Percentiles rank a stretch among this genome's conserved stretches.
phyloP scores from a whole-genome alignment of 352 stramenopile species.

The Sclerospora graminicola region DNA sequence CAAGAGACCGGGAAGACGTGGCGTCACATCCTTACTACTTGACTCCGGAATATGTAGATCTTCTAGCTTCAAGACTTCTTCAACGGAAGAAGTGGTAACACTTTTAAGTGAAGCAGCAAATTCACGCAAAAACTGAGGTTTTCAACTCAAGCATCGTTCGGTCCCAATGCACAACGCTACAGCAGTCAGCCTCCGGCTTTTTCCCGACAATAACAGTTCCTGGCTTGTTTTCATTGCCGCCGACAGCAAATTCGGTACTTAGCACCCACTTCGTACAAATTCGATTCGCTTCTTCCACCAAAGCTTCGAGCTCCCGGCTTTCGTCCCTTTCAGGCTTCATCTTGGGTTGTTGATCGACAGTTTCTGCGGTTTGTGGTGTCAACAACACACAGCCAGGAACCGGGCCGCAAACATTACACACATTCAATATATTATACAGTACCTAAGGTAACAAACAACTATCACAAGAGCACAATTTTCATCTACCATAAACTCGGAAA shows the following conservation, averaged over 20 bases:
- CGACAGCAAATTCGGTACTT: slow-evolving; percentile 34
- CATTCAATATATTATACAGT: no score
- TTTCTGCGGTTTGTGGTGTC: slow-evolving; percentile 15
- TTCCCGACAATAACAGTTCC: slow-evolving; percentile 36
- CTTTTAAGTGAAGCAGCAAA: slow-evolving; percentile 33
- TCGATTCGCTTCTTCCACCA: slow-evolving; percentile 47
- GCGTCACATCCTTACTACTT: slow-evolving; percentile 7
- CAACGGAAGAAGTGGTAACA: slow-evolving; percentile 11
- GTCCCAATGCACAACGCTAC: slow-evolving; percentile 33
- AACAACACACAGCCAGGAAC: slow-evolving; percentile 11
- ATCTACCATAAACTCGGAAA: slow-evolving; percentile 40
- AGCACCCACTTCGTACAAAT: slow-evolving; percentile 48
- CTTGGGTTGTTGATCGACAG: slow-evolving; percentile 15
- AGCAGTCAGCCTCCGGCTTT: slow-evolving; percentile 28
- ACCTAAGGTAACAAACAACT: no score
- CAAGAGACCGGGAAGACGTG: slow-evolving; percentile 10
- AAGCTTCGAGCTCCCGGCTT: slow-evolving; percentile 9
- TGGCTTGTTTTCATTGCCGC: neutral
- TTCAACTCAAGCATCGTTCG: slow-evolving; percentile 33
- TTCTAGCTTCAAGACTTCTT: slow-evolving; percentile 5
- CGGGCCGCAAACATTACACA: neutral
- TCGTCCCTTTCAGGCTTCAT: slow-evolving; percentile 14
- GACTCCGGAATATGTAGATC: slow-evolving; percentile 9
- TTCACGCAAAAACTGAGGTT: slow-evolving; percentile 32
- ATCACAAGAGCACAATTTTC: neutral